These are phyloP conservation scores for Agaricus sinodeliciosus DNA, from an alignment of 768 basidiomycete species.

Conservation along the genomic window DNA sequence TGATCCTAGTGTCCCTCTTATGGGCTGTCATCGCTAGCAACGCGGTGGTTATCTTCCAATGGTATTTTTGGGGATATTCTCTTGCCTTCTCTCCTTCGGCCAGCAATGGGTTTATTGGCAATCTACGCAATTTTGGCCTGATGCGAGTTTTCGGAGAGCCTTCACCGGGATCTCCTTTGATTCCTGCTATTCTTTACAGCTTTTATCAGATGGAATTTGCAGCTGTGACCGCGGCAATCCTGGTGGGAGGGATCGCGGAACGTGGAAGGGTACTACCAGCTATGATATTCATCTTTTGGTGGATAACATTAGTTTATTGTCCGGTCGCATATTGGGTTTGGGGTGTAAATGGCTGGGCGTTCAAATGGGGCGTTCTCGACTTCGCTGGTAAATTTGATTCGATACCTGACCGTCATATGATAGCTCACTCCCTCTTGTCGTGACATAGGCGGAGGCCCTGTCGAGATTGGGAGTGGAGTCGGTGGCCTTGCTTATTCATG, in stretches of 20 bases:
- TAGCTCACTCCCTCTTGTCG: background rate
- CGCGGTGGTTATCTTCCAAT: constrained; percentile 72
- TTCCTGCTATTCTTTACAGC: constrained; percentile 78
- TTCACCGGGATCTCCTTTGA: constrained; percentile 72
- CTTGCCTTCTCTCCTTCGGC: constrained; percentile 77
- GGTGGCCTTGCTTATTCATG: constrained; percentile 82
- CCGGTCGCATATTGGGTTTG: constrained; percentile 85
- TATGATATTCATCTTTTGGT: constrained; percentile 75
- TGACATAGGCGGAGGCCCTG: constrained; percentile 68
- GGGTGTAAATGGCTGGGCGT: constrained; percentile 78
- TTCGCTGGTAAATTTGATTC: constrained; percentile 61
- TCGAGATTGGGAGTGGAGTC: constrained; percentile 83
- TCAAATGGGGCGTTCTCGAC: constrained; percentile 79
- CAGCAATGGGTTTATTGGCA: constrained; percentile 71
- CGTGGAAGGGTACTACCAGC: constrained; percentile 79
- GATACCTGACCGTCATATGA: constrained; percentile 6
- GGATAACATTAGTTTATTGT: constrained; percentile 85
- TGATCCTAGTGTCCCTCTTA: constrained; percentile 50
- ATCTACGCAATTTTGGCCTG: constrained; percentile 75
- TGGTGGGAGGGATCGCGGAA: constrained; percentile 80
- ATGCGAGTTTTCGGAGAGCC: constrained; percentile 63
- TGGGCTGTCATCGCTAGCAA: constrained; percentile 72
- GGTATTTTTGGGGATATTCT: constrained; percentile 69
- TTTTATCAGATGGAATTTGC: constrained; percentile 89
- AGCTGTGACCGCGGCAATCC: constrained; percentile 70